These are phyloP conservation scores for Metschnikowia noctiluminum DNA, from an alignment of 805 yeast genomes.

Conservation along the genomic window DNA sequence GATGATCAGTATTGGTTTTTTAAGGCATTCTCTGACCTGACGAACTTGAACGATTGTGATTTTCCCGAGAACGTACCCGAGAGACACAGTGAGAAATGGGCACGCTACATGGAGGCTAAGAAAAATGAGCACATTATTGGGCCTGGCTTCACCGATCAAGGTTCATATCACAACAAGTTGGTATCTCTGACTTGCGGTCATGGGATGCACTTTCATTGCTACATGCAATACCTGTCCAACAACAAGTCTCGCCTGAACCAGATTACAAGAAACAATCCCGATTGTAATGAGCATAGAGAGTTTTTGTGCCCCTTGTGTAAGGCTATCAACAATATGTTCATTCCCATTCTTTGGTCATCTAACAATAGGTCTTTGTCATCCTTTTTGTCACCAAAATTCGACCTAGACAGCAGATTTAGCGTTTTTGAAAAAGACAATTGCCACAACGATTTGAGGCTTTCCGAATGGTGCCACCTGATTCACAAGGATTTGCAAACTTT, in stretches of 20 bases:
- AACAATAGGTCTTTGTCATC: constrained; percentile 36
- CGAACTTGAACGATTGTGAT: constrained; percentile 25
- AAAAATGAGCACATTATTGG: constrained; percentile 52
- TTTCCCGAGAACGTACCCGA: constrained; percentile 16
- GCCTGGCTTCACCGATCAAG: constrained; percentile 60
- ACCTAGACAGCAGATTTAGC: constrained; percentile 14
- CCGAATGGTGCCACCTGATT: constrained; percentile 19
- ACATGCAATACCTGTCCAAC: constrained; percentile 58
- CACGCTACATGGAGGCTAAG: constrained; percentile 31
- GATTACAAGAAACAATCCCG: constrained; percentile 80
- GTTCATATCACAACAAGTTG: constrained; percentile 39
- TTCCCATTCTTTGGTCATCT: constrained; percentile 66
- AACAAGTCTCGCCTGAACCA: constrained; percentile 58
- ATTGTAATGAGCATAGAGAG: constrained; percentile 64
- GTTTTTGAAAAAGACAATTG: constrained; percentile 13
- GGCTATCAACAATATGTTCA: constrained; percentile 75
- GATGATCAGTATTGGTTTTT: constrained; percentile 61
- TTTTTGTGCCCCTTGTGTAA: constrained; percentile 90
- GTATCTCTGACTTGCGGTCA: constrained; percentile 85
- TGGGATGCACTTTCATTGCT: constrained; percentile 85
- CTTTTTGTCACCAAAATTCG: constrained; percentile 17
- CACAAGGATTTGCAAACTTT: constrained; percentile 23
- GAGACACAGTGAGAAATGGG: constrained; percentile 31
- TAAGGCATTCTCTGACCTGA: constrained; percentile 54
- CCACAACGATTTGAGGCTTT: constrained; percentile 25